A percentile compares a stretch with the other conserved stretches of the same genome.
Conservation (phyloP, 805 yeast species). For the Candida michaelii region DNA sequence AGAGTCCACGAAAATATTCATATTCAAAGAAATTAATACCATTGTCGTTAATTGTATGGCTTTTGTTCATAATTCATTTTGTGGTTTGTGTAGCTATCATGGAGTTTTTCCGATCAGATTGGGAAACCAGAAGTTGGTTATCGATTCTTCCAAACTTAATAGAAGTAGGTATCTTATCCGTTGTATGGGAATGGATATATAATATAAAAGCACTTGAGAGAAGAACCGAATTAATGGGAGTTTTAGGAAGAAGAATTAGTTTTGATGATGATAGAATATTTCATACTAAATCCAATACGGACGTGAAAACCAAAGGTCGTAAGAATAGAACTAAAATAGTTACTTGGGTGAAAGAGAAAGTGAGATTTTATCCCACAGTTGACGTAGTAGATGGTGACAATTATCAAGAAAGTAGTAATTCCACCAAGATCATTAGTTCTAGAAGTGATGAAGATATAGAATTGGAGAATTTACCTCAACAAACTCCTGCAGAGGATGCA, state of each 20-base stretch:
- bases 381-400: conserved; percentile 12
- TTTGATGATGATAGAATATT: conserved; percentile 38
- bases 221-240: conserved; percentile 51
- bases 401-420: conserved; percentile 7
- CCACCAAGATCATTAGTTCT: neutral
- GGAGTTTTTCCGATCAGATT: conserved; percentile 26
- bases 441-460: neutral
- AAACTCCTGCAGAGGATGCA: too few species aligned
- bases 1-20: conserved; percentile 40
- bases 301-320: neutral
- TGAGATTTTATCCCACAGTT: conserved; percentile 4
- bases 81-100: conserved; percentile 24
- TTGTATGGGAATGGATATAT: conserved; percentile 68
- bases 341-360: conserved; percentile 7
- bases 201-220: conserved; percentile 52
- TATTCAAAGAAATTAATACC: conserved; percentile 49
- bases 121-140: conserved; percentile 52
- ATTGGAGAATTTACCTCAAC: neutral
- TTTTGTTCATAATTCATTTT: conserved; percentile 40
- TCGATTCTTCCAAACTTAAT: conserved; percentile 43
- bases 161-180: conserved; percentile 49
- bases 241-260: conserved; percentile 60
- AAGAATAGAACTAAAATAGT: conserved; percentile 8
- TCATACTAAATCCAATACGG: conserved; percentile 4
- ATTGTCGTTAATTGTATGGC: conserved; percentile 45